These are phyloP conservation scores for Candolleomyces aberdarensis DNA, from an alignment of 768 basidiomycete species.

Conservation along the genomic window DNA sequence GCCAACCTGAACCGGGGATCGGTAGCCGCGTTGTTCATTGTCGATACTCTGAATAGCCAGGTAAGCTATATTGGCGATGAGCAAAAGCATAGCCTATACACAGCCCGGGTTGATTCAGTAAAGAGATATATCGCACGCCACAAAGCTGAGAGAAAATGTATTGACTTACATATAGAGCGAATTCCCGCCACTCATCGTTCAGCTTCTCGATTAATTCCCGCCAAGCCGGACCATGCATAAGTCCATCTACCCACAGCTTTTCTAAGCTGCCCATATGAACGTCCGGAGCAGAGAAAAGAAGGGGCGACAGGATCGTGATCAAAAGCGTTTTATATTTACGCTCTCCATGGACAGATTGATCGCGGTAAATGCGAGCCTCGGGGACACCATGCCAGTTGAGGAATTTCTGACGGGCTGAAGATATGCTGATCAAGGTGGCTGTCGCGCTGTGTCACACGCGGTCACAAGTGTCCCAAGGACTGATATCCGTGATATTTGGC, in stretches of 20 bases:
- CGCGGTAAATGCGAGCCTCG: slow-evolving; percentile 40
- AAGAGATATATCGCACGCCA: background rate
- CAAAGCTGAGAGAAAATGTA: background rate
- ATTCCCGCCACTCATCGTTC: slow-evolving; percentile 25
- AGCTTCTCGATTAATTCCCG: slow-evolving; percentile 15
- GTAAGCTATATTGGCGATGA: slow-evolving; percentile 57
- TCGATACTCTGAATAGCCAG: slow-evolving; percentile 46
- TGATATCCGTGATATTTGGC: no score
- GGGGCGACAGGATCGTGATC: slow-evolving; percentile 32
- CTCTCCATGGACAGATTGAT: slow-evolving; percentile 37
- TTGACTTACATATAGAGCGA: slow-evolving; percentile 37
- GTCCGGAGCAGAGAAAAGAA: slow-evolving; percentile 44
- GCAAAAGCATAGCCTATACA: slow-evolving; percentile 47
- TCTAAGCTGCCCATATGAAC: slow-evolving; percentile 38
- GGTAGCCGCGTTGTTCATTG: background rate
- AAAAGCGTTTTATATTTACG: slow-evolving; percentile 27
- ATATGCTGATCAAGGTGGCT: no score
- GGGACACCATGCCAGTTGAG: slow-evolving; percentile 46
- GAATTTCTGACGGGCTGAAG: slow-evolving; percentile 36
- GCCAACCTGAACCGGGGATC: slow-evolving; percentile 35
- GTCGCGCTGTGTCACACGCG: no score
- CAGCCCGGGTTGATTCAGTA: no score
- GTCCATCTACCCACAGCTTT: slow-evolving; percentile 45
- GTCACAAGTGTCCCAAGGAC: no score
- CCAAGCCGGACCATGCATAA: slow-evolving; percentile 21